These are phyloP conservation scores for Gnomoniopsis sp. DNA, from an alignment of 2,329 filamentous ascomycete species.

Conservation along the genomic window DNA sequence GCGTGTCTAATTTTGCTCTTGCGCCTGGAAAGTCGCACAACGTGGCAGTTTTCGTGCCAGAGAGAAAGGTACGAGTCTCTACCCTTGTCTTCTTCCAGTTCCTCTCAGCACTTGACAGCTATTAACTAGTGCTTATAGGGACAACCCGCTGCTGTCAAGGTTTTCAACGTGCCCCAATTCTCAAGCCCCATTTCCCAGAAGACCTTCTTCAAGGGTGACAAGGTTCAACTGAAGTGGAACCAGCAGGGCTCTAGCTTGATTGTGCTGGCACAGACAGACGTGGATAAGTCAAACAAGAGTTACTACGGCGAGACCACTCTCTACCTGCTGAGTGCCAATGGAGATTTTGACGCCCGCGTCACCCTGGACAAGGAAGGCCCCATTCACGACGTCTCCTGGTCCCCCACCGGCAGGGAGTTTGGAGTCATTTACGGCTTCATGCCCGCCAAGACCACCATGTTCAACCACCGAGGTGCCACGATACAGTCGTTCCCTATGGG, in stretches of 20 bases:
- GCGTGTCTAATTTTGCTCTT: slow-evolving; percentile 83
- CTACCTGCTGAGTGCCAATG: slow-evolving; percentile 89
- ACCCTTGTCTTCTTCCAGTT: neutral
- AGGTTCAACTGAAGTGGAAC: slow-evolving; percentile 99
- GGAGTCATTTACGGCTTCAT: slow-evolving; percentile 97
- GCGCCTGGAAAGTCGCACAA: slow-evolving; percentile 87
- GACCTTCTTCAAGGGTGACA: slow-evolving; percentile 99
- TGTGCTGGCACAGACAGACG: slow-evolving; percentile 94
- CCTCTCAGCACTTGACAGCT: neutral
- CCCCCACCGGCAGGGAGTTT: slow-evolving; percentile 95
- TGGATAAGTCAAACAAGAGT: slow-evolving; percentile 97
- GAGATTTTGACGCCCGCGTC: slow-evolving; percentile 88
- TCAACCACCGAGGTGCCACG: slow-evolving; percentile 81
- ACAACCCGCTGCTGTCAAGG: slow-evolving; percentile 88
- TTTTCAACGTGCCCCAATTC: slow-evolving; percentile 91
- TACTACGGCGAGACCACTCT: slow-evolving; percentile 99
- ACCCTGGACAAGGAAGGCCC: slow-evolving; percentile 43
- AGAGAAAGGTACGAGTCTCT: slow-evolving; percentile 71
- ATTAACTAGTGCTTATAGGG: slow-evolving; percentile 54
- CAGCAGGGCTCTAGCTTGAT: slow-evolving; percentile 84
- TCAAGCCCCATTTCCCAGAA: slow-evolving; percentile 83
- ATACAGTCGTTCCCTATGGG: slow-evolving; percentile 82
- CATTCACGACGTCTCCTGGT: slow-evolving; percentile 47
- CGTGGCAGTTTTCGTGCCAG: slow-evolving; percentile 91
- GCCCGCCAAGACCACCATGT: slow-evolving; percentile 98